These are phyloP conservation scores for Cladophialophora psammophila DNA, from an alignment of 2,329 filamentous ascomycete genomes.

Conservation along the genomic window DNA sequence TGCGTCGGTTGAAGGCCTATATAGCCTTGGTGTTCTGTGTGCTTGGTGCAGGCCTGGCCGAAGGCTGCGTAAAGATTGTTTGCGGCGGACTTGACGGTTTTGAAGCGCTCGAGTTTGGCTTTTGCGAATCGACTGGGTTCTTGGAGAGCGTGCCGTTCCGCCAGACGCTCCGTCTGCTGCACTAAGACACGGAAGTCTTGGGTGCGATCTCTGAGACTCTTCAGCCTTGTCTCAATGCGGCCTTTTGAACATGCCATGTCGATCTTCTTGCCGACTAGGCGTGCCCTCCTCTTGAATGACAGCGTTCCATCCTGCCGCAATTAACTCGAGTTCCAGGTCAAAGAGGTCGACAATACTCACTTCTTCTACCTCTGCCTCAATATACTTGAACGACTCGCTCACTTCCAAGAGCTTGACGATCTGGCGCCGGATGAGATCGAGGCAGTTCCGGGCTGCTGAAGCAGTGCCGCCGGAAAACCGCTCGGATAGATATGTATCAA, in stretches of 20 bases:
- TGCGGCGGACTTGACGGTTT: not conserved
- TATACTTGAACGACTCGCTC: not conserved
- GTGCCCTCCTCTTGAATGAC: not conserved
- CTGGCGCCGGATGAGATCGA: not conserved
- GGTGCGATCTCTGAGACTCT: not conserved
- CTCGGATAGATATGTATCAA: not conserved
- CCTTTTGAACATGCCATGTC: not conserved
- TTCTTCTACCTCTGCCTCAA: not conserved
- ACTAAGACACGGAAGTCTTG: not conserved
- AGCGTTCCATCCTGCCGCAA: not conserved
- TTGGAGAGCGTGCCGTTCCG: not conserved
- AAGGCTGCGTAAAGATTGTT: conserved; percentile 1
- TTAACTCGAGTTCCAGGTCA: not conserved
- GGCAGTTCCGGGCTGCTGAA: not conserved
- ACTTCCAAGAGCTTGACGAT: not conserved
- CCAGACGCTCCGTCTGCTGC: not conserved
- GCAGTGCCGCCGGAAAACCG: not conserved
- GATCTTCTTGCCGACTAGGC: not conserved
- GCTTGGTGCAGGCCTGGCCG: not conserved
- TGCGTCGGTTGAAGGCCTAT: conserved; percentile 1
- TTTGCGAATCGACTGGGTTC: not conserved
- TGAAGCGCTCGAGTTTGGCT: not conserved
- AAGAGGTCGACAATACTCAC: not conserved
- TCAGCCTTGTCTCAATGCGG: not conserved
- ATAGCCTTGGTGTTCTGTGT: not conserved